Evolutionary conservation across 139 green algal genomes (phyloP), one percentile per base, ranked within the genome.

Genomic region (Chara braunii): DNA sequence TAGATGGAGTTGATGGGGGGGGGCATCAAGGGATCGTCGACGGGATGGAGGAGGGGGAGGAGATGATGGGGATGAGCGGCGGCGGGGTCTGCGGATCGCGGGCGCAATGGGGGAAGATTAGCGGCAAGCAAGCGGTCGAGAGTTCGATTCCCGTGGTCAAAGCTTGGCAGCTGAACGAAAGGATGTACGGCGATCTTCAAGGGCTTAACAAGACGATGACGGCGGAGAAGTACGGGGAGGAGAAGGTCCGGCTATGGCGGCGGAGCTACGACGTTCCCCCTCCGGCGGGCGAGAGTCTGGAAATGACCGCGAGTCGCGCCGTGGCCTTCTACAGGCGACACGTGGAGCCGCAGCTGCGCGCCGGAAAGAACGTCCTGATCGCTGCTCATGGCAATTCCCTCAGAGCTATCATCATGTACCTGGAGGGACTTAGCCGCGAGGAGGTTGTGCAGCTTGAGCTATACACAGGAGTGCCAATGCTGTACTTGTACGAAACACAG

Each of bases 381-480:
- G 42, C 73, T 8, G 77, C 77, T 8, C 77, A 83, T 35, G 77
- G 77, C 48, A 83, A 83, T 73, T 79, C 65, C 1, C 54, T 83
- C 24, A 56, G 65, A 51, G 67, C 64, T 12, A 67, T 78, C 26
- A 80, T 82, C 52, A 83, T 82, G 66, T 82, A 82, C 63, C 68
- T 83, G 3, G 77, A 83, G 37, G 52, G 56, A 35, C 61, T 83
- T 5, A 79, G 72, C 26, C 68, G 63, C 8, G 54, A 82, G 42
- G 66, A 83, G 57, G 69, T 77, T 23, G n/a, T 24, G 48, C 48
- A 54, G 28, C 55, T 75, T 43, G 66, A 75, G 66, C 28, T 75
- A 11, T 60, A 37, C 5, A 75, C 54, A 6, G 54, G 54, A 33
- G 51, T 68, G 33, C 54, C 66, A 6, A 58, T 75, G 54, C 31